These are phyloP conservation scores for Solanum pennellii DNA, from an alignment of 257 asterid genomes.

Conservation along the genomic window DNA sequence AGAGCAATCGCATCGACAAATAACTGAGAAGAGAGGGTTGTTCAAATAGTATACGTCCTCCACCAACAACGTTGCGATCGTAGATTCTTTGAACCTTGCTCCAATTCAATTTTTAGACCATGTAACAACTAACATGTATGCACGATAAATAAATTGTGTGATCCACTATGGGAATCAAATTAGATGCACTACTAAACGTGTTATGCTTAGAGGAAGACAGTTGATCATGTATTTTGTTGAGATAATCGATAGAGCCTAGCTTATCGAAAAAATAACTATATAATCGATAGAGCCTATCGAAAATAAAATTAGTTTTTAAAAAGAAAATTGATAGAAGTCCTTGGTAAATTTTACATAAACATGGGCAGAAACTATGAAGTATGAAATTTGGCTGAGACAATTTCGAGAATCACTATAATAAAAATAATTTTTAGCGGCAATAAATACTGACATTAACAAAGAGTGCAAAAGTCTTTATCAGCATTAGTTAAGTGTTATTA, in stretches of 20 bases:
- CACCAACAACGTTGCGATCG: neutral
- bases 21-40: neutral
- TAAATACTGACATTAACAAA: no score
- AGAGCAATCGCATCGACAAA: no score
- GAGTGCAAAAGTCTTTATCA: no score
- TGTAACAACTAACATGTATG: neutral
- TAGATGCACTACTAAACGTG: neutral
- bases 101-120: neutral
- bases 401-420: neutral
- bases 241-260: neutral
- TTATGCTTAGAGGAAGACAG: neutral
- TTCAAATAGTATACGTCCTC: neutral
- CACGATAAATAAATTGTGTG: neutral
- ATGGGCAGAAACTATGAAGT: neutral
- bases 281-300: no score
- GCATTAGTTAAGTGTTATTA: no score
- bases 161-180: neutral
- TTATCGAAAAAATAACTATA: no score
- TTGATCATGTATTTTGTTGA: neutral
- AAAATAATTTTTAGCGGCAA: no score
- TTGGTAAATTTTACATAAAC: neutral
- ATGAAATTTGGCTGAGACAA: neutral
- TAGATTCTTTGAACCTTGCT: neutral
- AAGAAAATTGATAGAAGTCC: neutral
- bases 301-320: no score